Evolutionary conservation across 805 yeast species (phyloP).

Genomic region (Yarrowia sp.): DNA sequence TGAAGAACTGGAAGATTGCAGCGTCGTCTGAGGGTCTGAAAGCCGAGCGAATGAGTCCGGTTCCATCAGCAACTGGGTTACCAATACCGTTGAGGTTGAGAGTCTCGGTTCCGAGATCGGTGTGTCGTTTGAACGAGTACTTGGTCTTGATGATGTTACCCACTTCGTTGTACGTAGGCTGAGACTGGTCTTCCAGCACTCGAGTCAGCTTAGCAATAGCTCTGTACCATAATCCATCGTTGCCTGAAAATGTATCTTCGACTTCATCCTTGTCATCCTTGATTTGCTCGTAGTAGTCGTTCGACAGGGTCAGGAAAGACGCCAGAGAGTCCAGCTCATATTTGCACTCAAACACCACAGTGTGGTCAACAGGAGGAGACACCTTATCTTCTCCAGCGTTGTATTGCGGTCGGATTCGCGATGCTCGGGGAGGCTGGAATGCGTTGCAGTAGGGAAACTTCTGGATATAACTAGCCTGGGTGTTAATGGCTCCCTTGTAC

Average conservation of each 20-base stretch:
- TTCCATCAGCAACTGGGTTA: slow-evolving; percentile 75
- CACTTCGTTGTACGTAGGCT: slow-evolving; percentile 56
- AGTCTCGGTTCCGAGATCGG: slow-evolving; percentile 82
- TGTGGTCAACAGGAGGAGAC: slow-evolving; percentile 72
- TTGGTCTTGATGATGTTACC: slow-evolving; percentile 59
- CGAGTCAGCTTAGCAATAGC: slow-evolving; percentile 62
- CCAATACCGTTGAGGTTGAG: slow-evolving; percentile 80
- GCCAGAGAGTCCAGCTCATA: slow-evolving; percentile 89
- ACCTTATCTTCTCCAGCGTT: slow-evolving; percentile 61
- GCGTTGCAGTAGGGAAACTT: slow-evolving; percentile 87
- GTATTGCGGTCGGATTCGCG: slow-evolving; percentile 13
- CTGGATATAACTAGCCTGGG: slow-evolving; percentile 71
- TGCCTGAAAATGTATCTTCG: slow-evolving; percentile 52
- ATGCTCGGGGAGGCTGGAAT: slow-evolving; percentile 74
- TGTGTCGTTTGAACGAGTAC: slow-evolving; percentile 75
- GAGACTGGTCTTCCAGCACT: slow-evolving; percentile 65
- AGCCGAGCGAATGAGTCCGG: slow-evolving; percentile 80
- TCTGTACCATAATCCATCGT: slow-evolving; percentile 60
- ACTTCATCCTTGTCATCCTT: slow-evolving; percentile 51
- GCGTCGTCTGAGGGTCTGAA: slow-evolving; percentile 92
- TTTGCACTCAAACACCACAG: slow-evolving; percentile 82
- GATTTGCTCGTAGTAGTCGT: slow-evolving; percentile 69
- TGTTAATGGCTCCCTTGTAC: slow-evolving; percentile 78
- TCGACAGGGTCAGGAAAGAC: slow-evolving; percentile 75
- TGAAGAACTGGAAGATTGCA: slow-evolving; percentile 75